Base-by-base conservation (phyloP, 345 rosid species). In the Salix purpurea region DNA sequence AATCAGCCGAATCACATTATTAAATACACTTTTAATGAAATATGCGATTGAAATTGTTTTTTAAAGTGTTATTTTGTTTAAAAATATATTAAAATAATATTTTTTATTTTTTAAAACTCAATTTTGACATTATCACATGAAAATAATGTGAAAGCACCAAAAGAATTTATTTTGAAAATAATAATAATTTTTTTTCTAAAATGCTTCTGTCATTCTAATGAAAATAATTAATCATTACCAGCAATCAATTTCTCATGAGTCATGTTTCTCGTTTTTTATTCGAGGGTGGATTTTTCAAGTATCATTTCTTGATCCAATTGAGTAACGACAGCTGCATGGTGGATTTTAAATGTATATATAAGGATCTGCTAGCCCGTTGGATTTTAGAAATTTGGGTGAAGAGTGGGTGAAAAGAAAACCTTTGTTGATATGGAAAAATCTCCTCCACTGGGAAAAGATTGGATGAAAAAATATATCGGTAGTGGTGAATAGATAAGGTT, bases 401-500 rank as follows among this genome's bases (percentile, higher is more conserved):
- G 16, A 58, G 2, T 18, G 76, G n/a, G 62, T 23, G 62, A 10
- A 58, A n/a, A 58, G 62, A 58, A 58, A 58, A n/a, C 23, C 23
- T n/a, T n/a, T 3, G 50, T 14, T 13, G 50, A 46, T 14, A 46
- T 46, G 50, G 69, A 64, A 74, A 42, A 16, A 62, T 44, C 40
- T 74, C 60, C 36, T 11, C 46, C 71, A 50, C 7, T 16, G 32
- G n/a, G 21, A 62, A 32, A 67, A 56, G 69, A 83, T 61, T 71
- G 70, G n/a, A 28, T 19, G 68, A 72, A 60, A 18, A 61, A 62
- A 16, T 71, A 72, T 69, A 37, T 32, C 52, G 30, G 62, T 1
- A 12, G 74, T 3, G 40, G 74, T 3, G 48, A 86, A 69, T 60
- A 56, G 86, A 83, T 83, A 83, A 82, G 80, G 76, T 80, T 77